Evolutionary conservation across 208 protist species (phyloP).

Genomic region (Leishmania gerbilli): DNA sequence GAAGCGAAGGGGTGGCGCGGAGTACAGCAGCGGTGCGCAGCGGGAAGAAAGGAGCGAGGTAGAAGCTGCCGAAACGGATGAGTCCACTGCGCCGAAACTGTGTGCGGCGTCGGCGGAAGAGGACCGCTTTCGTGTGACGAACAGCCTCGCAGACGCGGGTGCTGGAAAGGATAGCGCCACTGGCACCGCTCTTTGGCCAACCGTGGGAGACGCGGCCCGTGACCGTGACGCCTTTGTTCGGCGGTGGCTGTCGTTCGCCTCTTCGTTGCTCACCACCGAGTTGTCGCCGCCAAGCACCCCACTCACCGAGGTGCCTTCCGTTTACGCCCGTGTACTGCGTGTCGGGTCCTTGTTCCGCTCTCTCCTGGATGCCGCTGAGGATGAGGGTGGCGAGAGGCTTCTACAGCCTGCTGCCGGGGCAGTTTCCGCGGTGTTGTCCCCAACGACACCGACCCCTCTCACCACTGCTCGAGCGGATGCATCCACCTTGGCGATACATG

Average conservation of each 20-base stretch:
- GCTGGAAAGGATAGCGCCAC: background rate
- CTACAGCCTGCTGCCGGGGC: background rate
- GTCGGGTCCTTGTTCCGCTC: background rate
- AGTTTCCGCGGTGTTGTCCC: background rate
- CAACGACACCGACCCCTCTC: background rate
- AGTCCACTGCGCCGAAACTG: too few relatives aligned
- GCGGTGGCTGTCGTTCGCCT: background rate
- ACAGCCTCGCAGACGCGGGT: background rate
- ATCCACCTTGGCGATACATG: background rate
- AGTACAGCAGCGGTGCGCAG: background rate
- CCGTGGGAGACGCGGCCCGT: conserved; percentile 1
- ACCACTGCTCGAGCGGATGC: background rate
- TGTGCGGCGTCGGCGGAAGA: background rate
- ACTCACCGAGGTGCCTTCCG: background rate
- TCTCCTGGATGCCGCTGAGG: background rate
- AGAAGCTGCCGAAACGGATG: too few relatives aligned
- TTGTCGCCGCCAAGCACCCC: background rate
- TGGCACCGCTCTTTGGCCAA: background rate
- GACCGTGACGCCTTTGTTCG: background rate
- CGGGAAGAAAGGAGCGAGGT: background rate
- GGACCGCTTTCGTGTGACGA: background rate
- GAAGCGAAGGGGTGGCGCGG: background rate
- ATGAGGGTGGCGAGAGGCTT: background rate
- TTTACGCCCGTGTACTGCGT: conserved; percentile 11
- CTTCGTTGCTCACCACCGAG: background rate